Percentiles rank a stretch among this genome's conserved stretches.
These are phyloP conservation scores for Endoconidiophora laricicola DNA, from an alignment of 2,329 filamentous ascomycete genomes.

Conservation along the genomic window DNA sequence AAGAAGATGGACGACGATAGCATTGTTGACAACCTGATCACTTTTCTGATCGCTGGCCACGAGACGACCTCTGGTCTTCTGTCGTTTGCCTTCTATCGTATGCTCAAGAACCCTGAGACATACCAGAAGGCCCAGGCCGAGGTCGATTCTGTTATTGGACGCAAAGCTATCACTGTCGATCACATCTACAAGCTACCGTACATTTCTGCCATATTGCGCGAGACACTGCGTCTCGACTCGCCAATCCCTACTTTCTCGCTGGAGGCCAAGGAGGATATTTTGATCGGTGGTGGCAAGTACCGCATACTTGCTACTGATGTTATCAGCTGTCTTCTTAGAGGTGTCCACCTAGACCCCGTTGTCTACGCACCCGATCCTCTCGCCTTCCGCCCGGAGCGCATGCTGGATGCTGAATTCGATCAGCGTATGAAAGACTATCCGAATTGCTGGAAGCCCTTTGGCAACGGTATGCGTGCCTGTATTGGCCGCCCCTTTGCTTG, in stretches of 20 bases:
- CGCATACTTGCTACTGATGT: conserved; percentile 34
- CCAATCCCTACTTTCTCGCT: conserved; percentile 33
- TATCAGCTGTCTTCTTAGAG: conserved; percentile 32
- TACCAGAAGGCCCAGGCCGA: conserved; percentile 48
- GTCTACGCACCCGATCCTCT: conserved; percentile 44
- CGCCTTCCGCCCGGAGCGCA: conserved; percentile 53
- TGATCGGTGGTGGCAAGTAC: conserved; percentile 43
- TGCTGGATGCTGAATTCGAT: conserved; percentile 54
- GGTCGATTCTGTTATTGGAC: conserved; percentile 48
- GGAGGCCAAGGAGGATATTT: conserved; percentile 32
- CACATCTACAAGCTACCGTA: conserved; percentile 51
- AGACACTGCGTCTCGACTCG: conserved; percentile 40
- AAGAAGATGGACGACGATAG: conserved; percentile 43
- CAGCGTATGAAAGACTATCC: conserved; percentile 42
- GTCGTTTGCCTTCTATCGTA: conserved; percentile 46
- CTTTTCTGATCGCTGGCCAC: conserved; percentile 54
- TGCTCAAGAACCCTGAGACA: conserved; percentile 44
- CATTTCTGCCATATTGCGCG: conserved; percentile 46
- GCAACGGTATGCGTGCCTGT: conserved; percentile 52
- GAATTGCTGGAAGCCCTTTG: conserved; percentile 57
- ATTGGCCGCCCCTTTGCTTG: conserved; percentile 60
- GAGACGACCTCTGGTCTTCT: conserved; percentile 55
- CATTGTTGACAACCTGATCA: conserved; percentile 56
- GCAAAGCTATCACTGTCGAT: conserved; percentile 37
- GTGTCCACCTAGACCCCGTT: conserved; percentile 42